Conservation (phyloP, 23 red algal genomes). For the Rhodosorus marinus region DNA sequence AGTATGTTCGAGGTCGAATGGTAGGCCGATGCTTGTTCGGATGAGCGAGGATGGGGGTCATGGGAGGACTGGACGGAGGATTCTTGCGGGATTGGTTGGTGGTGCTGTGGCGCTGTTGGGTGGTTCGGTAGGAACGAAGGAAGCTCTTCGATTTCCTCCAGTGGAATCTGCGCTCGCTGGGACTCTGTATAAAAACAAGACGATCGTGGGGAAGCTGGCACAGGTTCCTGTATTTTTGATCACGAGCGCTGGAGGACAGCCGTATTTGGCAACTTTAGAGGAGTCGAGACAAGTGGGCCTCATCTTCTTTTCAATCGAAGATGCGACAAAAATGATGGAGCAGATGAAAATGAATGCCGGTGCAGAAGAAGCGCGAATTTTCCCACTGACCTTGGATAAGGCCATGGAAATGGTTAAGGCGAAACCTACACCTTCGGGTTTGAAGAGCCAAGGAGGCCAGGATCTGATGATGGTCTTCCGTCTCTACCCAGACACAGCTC, state of each 20-base stretch:
- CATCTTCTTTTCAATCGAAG: constrained; percentile 79
- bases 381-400: constrained; percentile 88
- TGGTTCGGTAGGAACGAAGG: too few relatives aligned
- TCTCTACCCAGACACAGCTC: constrained; percentile 68
- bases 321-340: constrained; percentile 67
- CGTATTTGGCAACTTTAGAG: constrained; percentile 84
- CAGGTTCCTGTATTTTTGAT: constrained; percentile 95
- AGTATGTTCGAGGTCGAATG: too few relatives aligned
- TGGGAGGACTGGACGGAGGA: too few relatives aligned
- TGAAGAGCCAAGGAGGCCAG: constrained; percentile 52
- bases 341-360: constrained; percentile 71
- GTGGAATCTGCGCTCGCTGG: neutral
- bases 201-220: constrained; percentile 66
- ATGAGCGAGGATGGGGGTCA: too few relatives aligned
- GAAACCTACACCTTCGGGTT: constrained; percentile 58
- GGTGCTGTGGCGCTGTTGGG: too few relatives aligned
- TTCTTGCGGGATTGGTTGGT: too few relatives aligned
- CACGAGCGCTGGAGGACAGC: constrained; percentile 88
- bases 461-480: constrained; percentile 94
- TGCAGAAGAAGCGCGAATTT: constrained; percentile 66
- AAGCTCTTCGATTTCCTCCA: too few relatives aligned
- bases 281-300: constrained; percentile 60
- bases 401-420: constrained; percentile 97
- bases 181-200: constrained; percentile 19
- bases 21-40: too few relatives aligned